Conservation (phyloP, 768 basidiomycete genomes). For the Gymnopilus dilepis region DNA sequence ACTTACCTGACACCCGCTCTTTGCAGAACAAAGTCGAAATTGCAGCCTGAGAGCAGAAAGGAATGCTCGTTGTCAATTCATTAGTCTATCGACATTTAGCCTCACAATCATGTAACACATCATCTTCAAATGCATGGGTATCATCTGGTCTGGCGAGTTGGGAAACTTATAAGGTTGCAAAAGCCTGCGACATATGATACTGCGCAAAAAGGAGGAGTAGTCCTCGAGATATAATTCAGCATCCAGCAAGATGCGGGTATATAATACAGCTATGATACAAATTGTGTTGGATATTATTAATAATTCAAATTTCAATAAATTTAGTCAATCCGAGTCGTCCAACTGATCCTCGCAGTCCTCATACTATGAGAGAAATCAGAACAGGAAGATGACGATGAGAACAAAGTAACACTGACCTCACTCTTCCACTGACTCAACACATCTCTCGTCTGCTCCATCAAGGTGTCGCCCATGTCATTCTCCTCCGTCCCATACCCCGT, state of each 20-base stretch:
- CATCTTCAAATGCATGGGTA: no score
- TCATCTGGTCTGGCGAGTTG: neutral
- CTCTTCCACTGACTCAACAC: constrained; percentile 47
- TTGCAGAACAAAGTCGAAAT: constrained; percentile 45
- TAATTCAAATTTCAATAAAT: neutral
- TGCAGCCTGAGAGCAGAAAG: neutral
- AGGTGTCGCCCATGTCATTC: constrained; percentile 43
- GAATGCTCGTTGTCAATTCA: neutral
- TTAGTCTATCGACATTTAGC: no score
- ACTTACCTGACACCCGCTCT: neutral
- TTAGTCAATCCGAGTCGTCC: constrained; percentile 27
- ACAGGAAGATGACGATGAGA: neutral
- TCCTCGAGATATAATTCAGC: neutral
- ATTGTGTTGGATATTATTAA: neutral
- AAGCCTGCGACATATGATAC: neutral
- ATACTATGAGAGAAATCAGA: constrained; percentile 21
- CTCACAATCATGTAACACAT: neutral
- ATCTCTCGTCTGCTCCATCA: constrained; percentile 42
- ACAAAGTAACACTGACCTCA: constrained; percentile 34
- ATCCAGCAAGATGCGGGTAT: neutral
- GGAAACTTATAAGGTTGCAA: neutral
- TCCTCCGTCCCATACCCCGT: constrained; percentile 49
- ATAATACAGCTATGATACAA: constrained; percentile 11
- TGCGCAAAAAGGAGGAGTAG: neutral
- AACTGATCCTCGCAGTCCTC: constrained; percentile 35